Conservation (phyloP, 306 rosid species). For the Lotus japonicus region DNA sequence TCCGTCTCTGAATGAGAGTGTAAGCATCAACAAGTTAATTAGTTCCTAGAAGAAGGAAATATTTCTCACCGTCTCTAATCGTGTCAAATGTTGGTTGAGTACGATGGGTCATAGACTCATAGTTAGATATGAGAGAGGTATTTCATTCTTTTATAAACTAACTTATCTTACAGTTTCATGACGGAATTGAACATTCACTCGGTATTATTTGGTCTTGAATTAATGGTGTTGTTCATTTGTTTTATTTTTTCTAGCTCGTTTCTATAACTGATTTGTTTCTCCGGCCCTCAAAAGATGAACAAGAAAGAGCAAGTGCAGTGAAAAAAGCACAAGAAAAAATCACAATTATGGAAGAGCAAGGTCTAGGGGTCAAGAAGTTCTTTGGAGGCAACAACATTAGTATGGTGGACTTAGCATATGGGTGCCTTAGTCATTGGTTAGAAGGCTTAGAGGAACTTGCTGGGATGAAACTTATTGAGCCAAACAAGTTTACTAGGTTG, state of each 20-base stretch:
- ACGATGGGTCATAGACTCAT: too few species aligned
- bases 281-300: conserved; percentile 12
- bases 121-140: too few species aligned
- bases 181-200: too few species aligned
- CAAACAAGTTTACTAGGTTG: conserved; percentile 22
- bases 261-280: conserved; percentile 15
- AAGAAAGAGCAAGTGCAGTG: conserved; percentile 18
- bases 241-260: background rate
- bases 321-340: conserved; percentile 23
- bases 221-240: too few species aligned
- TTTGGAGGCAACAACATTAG: conserved; percentile 34
- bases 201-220: too few species aligned
- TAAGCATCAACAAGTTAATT: too few species aligned
- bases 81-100: too few species aligned
- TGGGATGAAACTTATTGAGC: conserved; percentile 34
- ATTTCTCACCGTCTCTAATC: too few species aligned
- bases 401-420: conserved; percentile 38
- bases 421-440: conserved; percentile 38
- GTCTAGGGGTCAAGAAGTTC: conserved; percentile 33
- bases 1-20: too few species aligned
- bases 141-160: too few species aligned
- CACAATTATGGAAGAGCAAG: conserved; percentile 25
- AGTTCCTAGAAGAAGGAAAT: too few species aligned
- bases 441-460: conserved; percentile 33
- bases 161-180: too few species aligned